Conservation (phyloP, 1,284 basidiomycete species). For the Irpex sp. region DNA sequence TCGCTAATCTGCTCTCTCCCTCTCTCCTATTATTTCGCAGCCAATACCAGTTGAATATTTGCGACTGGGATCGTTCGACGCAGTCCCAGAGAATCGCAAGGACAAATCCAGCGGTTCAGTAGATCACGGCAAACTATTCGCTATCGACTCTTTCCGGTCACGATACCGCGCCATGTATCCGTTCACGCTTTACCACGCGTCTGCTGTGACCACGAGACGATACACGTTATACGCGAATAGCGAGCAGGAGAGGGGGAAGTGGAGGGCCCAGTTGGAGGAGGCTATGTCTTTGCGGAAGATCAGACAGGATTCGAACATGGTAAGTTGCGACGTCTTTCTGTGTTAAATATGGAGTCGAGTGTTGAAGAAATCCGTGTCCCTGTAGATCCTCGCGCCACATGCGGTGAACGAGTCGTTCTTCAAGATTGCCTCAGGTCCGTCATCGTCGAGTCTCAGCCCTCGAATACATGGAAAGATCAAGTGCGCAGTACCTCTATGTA, state of each 20-base stretch:
- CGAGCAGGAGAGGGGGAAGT: constrained; percentile 52
- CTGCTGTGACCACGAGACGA: constrained; percentile 44
- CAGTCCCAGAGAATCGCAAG: constrained; percentile 51
- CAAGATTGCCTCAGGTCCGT: constrained; percentile 35
- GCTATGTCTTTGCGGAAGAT: constrained; percentile 56
- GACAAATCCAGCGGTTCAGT: constrained; percentile 34
- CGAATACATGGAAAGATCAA: constrained; percentile 52
- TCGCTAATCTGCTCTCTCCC: neutral
- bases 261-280: constrained; percentile 55
- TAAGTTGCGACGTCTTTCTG: constrained; percentile 22
- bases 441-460: constrained; percentile 12
- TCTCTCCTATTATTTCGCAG: constrained; percentile 29
- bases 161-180: constrained; percentile 56
- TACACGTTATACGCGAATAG: constrained; percentile 67
- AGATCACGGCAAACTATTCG: constrained; percentile 51
- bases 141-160: constrained; percentile 41
- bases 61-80: constrained; percentile 59
- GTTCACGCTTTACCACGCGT: constrained; percentile 69
- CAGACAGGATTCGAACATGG: constrained; percentile 66
- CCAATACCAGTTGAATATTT: constrained; percentile 74
- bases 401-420: constrained; percentile 58
- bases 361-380: constrained; percentile 1
- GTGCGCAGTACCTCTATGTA: constrained; percentile 59
- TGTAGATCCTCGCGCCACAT: constrained; percentile 61
- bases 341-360: neutral